These are phyloP conservation scores for Leishmania braziliensis DNA, from an alignment of 208 protist genomes.

Conservation along the genomic window DNA sequence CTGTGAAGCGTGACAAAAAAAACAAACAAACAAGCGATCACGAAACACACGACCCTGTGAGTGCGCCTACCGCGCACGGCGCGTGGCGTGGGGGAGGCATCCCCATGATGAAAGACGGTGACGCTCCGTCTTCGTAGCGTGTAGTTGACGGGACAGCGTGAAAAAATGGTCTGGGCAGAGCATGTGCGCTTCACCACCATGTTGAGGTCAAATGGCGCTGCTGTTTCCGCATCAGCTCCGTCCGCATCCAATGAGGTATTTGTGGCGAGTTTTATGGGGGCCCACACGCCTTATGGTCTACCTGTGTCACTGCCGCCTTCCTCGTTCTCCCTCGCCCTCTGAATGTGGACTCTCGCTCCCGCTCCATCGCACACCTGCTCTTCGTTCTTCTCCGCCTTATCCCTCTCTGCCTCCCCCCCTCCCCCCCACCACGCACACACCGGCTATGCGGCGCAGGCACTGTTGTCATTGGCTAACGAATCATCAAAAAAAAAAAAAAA, in stretches of 20 bases:
- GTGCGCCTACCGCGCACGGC: not conserved
- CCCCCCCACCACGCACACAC: not conserved
- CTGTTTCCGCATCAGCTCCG: not conserved
- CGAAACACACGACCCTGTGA: not conserved
- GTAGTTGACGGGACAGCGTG: not conserved
- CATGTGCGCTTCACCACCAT: not conserved
- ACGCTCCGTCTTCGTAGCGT: not conserved
- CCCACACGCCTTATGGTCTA: not conserved
- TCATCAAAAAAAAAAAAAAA: not conserved
- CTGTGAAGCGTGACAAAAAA: not conserved
- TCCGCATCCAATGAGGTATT: not conserved
- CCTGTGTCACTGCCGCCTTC: not conserved
- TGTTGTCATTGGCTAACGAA: not conserved
- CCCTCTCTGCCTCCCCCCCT: not conserved
- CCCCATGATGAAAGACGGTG: not conserved
- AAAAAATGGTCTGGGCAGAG: not conserved
- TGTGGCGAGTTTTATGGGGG: not conserved
- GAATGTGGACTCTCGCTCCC: not conserved
- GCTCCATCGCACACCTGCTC: not conserved
- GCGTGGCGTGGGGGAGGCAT: not conserved
- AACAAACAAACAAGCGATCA: not conserved
- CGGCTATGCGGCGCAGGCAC: not conserved
- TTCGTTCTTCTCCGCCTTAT: not conserved
- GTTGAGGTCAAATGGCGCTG: not conserved
- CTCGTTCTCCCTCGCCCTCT: not conserved